Base-by-base conservation (phyloP, 331 rosid species). In the Rhamnella rubrinervis region DNA sequence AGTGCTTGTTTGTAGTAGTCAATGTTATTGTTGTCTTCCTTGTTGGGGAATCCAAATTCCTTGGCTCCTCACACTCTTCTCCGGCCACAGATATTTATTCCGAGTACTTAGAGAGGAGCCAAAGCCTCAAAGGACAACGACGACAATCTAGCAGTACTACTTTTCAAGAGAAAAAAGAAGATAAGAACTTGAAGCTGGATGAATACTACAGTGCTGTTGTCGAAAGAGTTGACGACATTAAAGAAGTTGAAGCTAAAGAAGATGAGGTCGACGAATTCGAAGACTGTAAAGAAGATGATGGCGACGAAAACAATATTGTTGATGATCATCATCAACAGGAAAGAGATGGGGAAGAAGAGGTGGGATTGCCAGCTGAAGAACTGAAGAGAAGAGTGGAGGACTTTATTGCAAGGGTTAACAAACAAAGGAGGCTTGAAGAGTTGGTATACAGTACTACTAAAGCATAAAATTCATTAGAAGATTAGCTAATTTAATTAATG, bases 331-430 rank as follows among this genome's bases (percentile, higher is more conserved):
- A 31, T 31, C 35, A 31, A 8, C 75, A 58, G 2, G 60, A 38
- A 7, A 16, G 55, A 0, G 59, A 37, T 6, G 67, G 65, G 7
- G 28, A 61, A 61, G 64, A 25, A 40, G 67, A 73, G 20, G 56
- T 8, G 25, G 77, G 72, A 52, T 65, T 81, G 62, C 80, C 81
- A 12, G 56, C 71, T 40, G 82, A 81, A 40, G 88, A 84, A 65
- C 72, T 81, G 15, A 84, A 78, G 47, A 82, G 49, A 70, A 81
- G 75, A 66, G 84, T 70, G 17, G 88, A 84, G 37, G 86, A 75
- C 10, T 84, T 81, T 28, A 80, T 83, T 78, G 85, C 87, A 25
- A 80, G 74, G 82, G 74, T 83, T 28, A 84, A 81, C 57, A 81
- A 59, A 51, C 88, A 84, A 69, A 75, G 81, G 75, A 41, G 75